A percentile compares a stretch with the other conserved stretches of the same genome.
Conservation (phyloP, 2,329 filamentous ascomycete genomes). For the Colletotrichum lupini region DNA sequence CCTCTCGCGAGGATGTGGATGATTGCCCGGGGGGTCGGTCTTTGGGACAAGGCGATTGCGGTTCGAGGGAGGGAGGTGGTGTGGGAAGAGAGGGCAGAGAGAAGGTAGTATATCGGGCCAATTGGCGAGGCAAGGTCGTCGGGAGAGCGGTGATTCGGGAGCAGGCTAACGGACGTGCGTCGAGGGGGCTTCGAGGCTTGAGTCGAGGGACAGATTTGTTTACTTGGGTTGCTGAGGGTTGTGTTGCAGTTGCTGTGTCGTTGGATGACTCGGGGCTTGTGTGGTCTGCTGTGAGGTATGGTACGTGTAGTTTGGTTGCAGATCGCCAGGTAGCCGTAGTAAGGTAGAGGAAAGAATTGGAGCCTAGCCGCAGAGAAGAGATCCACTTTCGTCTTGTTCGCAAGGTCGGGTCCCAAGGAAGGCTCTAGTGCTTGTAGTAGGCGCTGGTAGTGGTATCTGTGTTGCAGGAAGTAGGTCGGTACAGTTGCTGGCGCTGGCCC, state of each 20-base stretch:
- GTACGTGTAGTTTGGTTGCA: constrained; percentile 18
- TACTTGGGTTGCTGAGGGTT: constrained; percentile 17
- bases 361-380: constrained; percentile 21
- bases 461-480: not conserved
- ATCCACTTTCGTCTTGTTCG: not conserved
- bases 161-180: not conserved
- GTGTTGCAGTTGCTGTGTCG: constrained; percentile 2
- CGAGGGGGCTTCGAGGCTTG: not conserved
- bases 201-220: constrained; percentile 26
- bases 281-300: constrained; percentile 3
- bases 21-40: constrained; percentile 6
- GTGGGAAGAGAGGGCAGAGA: not conserved
- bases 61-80: not conserved
- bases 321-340: constrained; percentile 10
- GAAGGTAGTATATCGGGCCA: not conserved
- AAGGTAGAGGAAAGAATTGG: constrained; percentile 9
- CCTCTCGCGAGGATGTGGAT: constrained; percentile 33
- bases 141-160: not conserved
- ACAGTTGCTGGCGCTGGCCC: not conserved
- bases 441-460: not conserved
- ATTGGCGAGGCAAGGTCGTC: constrained; percentile 5
- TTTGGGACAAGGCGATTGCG: constrained; percentile 1
- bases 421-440: not conserved
- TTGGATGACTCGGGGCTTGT: constrained; percentile 24
- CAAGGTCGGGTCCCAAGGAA: constrained; percentile 1